phyloP scores from a whole-genome alignment of 257 asterid species.

The Ajuga chamaepitys region DNA sequence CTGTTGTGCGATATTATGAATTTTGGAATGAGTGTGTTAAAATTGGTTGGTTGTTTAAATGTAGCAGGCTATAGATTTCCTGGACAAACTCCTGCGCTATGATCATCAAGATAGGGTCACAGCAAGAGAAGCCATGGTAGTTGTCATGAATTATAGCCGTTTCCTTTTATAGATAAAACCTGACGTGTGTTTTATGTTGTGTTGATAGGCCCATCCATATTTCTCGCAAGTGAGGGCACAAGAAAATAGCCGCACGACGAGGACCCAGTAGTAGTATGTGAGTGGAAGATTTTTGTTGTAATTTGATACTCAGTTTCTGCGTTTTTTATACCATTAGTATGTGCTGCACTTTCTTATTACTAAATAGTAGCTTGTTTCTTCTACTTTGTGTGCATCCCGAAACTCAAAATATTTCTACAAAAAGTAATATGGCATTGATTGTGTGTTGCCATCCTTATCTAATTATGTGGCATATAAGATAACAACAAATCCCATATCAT shows the following conservation, averaged over 20 bases:
- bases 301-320: too few species aligned
- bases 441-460: too few species aligned
- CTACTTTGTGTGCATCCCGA: too few species aligned
- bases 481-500: too few species aligned
- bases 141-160: too few species aligned
- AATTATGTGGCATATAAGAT: too few species aligned
- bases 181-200: neutral
- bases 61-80: constrained; percentile 60
- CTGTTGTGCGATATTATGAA: neutral
- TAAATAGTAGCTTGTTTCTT: too few species aligned
- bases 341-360: too few species aligned
- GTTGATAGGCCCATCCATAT: constrained; percentile 34
- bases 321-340: too few species aligned
- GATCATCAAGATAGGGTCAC: constrained; percentile 95
- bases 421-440: too few species aligned
- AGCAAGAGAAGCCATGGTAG: constrained; percentile 95
- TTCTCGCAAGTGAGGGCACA: constrained; percentile 48
- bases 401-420: too few species aligned
- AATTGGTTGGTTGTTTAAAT: neutral
- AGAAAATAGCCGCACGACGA: constrained; percentile 34
- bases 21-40: neutral
- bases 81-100: constrained; percentile 87
- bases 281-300: constrained; percentile 8
- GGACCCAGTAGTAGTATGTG: constrained; percentile 24
- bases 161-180: neutral